Evolutionary conservation across 2,329 filamentous ascomycete species (phyloP).

Genomic region (Penicillium fuscoglaucum): DNA sequence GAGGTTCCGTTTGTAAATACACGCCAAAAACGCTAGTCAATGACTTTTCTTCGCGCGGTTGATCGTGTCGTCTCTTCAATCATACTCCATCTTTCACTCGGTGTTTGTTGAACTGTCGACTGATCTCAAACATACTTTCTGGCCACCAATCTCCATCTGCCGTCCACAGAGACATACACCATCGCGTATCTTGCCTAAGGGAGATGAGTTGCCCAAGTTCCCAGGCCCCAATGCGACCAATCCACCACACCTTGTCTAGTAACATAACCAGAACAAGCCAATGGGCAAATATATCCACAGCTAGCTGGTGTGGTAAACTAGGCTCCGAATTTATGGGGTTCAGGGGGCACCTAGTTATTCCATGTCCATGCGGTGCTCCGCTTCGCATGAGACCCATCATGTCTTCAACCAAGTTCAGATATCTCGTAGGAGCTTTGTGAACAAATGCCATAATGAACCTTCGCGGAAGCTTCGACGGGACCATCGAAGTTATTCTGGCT

Average conservation of each 20-base stretch:
- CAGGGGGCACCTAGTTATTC: background rate
- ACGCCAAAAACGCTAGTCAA: background rate
- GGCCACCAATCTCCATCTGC: constrained; percentile 1
- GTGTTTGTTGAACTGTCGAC: constrained; percentile 5
- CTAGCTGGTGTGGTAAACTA: background rate
- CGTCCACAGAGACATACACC: background rate
- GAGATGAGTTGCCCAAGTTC: background rate
- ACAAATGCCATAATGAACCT: constrained; percentile 4
- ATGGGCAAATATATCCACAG: constrained; percentile 3
- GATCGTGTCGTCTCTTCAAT: background rate
- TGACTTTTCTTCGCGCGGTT: background rate
- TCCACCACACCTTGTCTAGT: constrained; percentile 7
- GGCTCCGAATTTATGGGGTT: background rate
- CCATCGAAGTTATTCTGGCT: background rate
- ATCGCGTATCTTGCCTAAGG: background rate
- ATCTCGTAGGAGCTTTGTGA: constrained; percentile 2
- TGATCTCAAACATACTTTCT: constrained; percentile 2
- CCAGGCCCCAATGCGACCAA: constrained; percentile 1
- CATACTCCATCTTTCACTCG: background rate
- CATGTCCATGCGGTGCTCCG: background rate
- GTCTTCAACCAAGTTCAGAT: background rate
- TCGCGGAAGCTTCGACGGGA: background rate
- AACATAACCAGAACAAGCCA: constrained; percentile 5
- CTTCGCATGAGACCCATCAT: background rate
- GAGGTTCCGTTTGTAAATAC: background rate